A percentile compares a stretch with the other conserved stretches of the same genome.
phyloP scores from a whole-genome alignment of 2,329 filamentous ascomycete genomes.

The Furcasterigmium sp. region DNA sequence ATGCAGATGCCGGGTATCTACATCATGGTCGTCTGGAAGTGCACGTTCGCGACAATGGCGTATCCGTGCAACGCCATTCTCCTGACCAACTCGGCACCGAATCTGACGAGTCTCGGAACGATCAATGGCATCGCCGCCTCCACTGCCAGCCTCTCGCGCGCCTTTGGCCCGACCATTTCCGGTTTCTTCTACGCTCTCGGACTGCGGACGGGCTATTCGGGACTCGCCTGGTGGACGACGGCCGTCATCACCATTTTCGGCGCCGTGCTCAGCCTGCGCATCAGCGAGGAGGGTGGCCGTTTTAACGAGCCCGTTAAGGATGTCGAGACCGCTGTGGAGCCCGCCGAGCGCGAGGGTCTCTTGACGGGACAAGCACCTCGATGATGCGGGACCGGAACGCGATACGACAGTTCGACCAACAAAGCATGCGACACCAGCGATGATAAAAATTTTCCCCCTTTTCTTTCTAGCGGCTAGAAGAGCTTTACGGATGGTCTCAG shows the following conservation, averaged over 20 bases:
- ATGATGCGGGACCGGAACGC: too few relatives aligned
- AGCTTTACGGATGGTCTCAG: background rate
- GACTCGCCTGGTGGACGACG: conserved; percentile 90
- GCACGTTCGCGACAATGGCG: conserved; percentile 83
- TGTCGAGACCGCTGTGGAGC: conserved; percentile 30
- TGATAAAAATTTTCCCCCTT: too few relatives aligned
- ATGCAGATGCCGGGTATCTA: conserved; percentile 73
- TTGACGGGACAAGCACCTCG: conserved; percentile 3
- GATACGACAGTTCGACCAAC: background rate
- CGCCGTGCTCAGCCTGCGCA: conserved; percentile 67
- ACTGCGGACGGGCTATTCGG: conserved; percentile 74
- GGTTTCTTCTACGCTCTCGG: conserved; percentile 81
- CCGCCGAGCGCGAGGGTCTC: conserved; percentile 9
- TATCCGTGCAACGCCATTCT: conserved; percentile 90
- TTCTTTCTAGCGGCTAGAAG: background rate
- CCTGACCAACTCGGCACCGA: conserved; percentile 81
- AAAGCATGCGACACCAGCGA: background rate
- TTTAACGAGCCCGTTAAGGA: conserved; percentile 33
- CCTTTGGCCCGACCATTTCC: conserved; percentile 83
- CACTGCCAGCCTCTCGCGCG: conserved; percentile 81
- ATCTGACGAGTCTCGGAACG: conserved; percentile 76
- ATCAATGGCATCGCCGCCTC: conserved; percentile 92
- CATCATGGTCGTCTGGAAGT: conserved; percentile 79
- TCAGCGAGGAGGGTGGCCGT: conserved; percentile 57
- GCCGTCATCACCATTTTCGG: conserved; percentile 71